Evolutionary conservation across 345 rosid species (phyloP).

Genomic region (Adansonia digitata): DNA sequence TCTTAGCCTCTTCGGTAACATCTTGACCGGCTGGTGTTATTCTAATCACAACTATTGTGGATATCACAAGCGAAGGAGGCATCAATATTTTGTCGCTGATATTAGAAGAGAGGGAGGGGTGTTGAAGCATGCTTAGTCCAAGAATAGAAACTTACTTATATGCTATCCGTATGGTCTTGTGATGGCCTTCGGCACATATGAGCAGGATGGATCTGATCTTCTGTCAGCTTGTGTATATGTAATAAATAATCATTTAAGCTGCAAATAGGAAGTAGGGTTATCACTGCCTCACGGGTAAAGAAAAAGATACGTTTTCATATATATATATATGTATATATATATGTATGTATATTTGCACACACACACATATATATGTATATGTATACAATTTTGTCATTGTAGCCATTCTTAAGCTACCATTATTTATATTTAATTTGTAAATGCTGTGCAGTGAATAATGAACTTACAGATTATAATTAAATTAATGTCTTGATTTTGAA

Average conservation of each 20-base stretch:
- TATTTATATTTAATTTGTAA: background rate
- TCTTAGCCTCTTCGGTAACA: background rate
- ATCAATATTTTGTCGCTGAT: background rate
- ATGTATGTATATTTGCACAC: no score
- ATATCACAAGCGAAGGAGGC: no score
- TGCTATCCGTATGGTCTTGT: background rate
- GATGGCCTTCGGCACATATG: constrained; percentile 14
- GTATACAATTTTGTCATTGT: constrained; percentile 5
- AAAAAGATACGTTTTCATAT: background rate
- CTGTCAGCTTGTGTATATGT: constrained; percentile 2
- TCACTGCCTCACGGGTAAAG: no score
- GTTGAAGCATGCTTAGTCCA: background rate
- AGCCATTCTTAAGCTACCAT: background rate
- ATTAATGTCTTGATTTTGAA: no score
- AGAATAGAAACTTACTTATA: background rate
- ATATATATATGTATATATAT: no score
- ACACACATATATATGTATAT: no score
- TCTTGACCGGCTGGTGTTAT: background rate
- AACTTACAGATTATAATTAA: no score
- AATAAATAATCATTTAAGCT: no score
- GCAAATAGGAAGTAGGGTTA: no score
- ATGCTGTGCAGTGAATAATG: no score
- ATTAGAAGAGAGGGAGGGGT: background rate
- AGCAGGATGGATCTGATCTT: constrained; percentile 3
- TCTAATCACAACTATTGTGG: background rate